These are phyloP conservation scores for Boletus sp. DNA, from an alignment of 1,284 basidiomycete species.

Conservation along the genomic window DNA sequence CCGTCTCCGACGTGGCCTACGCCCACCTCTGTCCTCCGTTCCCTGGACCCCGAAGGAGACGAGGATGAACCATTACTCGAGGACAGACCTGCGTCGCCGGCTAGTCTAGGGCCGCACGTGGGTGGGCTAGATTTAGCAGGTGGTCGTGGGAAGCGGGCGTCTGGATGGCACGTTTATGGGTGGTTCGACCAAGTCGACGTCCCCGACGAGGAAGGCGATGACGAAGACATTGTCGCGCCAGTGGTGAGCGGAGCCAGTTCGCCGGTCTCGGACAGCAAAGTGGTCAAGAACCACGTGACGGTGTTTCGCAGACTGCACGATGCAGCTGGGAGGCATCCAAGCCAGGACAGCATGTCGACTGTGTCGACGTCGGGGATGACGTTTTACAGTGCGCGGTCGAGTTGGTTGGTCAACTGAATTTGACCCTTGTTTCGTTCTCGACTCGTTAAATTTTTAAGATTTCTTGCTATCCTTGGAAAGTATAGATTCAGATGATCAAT, in stretches of 20 bases:
- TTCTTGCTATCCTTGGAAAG: too few relatives aligned
- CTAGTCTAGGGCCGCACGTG: constrained; percentile 33
- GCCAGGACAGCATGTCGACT: constrained; percentile 34
- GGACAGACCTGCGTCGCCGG: constrained; percentile 23
- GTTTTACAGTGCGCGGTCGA: constrained; percentile 40
- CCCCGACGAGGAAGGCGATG: background rate
- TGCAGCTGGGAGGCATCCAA: constrained; percentile 21
- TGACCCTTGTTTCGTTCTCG: too few relatives aligned
- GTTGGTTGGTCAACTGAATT: constrained; percentile 24
- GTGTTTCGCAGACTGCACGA: constrained; percentile 22
- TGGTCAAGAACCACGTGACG: constrained; percentile 18
- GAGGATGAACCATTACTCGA: background rate
- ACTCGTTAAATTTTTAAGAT: too few relatives aligned
- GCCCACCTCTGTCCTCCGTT: background rate
- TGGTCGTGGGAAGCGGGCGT: constrained; percentile 37
- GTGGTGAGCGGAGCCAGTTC: background rate
- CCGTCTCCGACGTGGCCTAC: constrained; percentile 32
- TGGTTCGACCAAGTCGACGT: constrained; percentile 36
- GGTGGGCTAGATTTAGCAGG: constrained; percentile 38
- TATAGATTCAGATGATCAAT: too few relatives aligned
- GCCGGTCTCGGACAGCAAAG: background rate
- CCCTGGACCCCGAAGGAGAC: constrained; percentile 10
- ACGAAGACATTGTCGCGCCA: background rate
- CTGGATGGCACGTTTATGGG: constrained; percentile 39
- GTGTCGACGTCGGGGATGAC: constrained; percentile 29